Base-by-base conservation (phyloP, 805 yeast species). In the Lachancea meyersii region DNA sequence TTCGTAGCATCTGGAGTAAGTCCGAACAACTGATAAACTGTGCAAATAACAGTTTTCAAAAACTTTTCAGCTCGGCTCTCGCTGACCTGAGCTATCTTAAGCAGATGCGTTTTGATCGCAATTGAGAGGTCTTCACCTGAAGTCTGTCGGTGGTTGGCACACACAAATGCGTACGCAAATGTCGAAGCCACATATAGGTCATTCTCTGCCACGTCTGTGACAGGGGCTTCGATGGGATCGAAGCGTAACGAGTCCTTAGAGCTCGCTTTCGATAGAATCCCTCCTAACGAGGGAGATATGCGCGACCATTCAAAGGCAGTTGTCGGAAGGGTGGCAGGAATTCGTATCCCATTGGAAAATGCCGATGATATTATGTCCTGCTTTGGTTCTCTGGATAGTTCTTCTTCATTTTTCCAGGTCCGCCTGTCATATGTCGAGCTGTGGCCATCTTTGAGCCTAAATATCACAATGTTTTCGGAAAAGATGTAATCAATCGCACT, bases 111-210 rank as follows among this genome's bases (percentile, higher is more conserved):
- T 35, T 61, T 61, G 41, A 63, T 61, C 1, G 67, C 61, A 40
- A 63, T 56, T 1, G 67, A 55, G 7, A 63, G 46, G 46, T 63
- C 68, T 41, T 63, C 67, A 0, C 64, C 53, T 3, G 66, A 56
- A 17, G 58, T 47, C 40, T 62, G 64, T 30, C 61, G 50, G 42
- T 63, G 67, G 6, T 58, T 60, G 28, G 61, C 49, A 14, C 59
- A 58, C 1, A 62, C 68, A 50, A 61, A 63, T 14, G 58, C 60
- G 46, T 60, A 61, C 3, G 68, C 67, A 28, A 58, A 54, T 1
- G 65, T 59, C 1, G 58, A 56, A 1, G 65, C 63, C 36, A 57
- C 55, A 2, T 54, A 35, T 5, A 41, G 39, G 42, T 63, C 65
- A 18, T 50, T 45, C 1, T 44, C 21, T 2, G 44, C 34, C 36